Percentiles rank a stretch among this genome's conserved stretches.
These are phyloP conservation scores for Fomes fomentarius DNA, from an alignment of 1,284 basidiomycete genomes.

Conservation along the genomic window DNA sequence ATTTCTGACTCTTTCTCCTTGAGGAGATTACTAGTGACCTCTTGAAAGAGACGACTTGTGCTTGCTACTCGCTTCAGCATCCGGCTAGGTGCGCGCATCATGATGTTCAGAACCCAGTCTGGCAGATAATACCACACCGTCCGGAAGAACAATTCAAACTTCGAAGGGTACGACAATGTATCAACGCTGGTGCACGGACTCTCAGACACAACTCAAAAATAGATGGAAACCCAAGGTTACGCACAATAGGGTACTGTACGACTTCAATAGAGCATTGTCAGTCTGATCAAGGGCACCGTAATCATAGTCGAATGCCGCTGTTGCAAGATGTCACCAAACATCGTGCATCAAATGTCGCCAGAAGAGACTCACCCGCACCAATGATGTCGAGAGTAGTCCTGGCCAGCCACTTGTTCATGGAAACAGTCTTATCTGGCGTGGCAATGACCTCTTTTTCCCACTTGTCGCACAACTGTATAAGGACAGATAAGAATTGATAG, in stretches of 20 bases:
- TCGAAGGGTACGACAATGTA: slow-evolving; percentile 17
- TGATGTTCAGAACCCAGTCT: slow-evolving; percentile 34
- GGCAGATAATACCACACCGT: slow-evolving; percentile 23
- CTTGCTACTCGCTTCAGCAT: slow-evolving; percentile 36
- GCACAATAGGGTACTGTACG: slow-evolving; percentile 34
- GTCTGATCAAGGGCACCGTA: slow-evolving; percentile 24
- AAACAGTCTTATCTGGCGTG: slow-evolving; percentile 18
- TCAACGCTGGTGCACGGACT: slow-evolving; percentile 5
- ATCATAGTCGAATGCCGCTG: slow-evolving; percentile 28
- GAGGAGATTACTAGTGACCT: slow-evolving; percentile 27
- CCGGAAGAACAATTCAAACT: slow-evolving; percentile 19
- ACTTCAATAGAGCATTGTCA: slow-evolving; percentile 26
- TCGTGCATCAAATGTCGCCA: not conserved
- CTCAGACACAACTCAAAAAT: not conserved
- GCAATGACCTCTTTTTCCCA: slow-evolving; percentile 18
- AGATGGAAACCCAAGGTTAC: not conserved
- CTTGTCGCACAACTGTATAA: slow-evolving; percentile 17
- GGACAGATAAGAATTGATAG: no score
- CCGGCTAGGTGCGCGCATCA: slow-evolving; percentile 38
- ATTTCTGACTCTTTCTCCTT: slow-evolving; percentile 30
- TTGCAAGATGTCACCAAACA: not conserved
- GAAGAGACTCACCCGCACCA: slow-evolving; percentile 35
- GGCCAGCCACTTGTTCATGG: slow-evolving; percentile 44
- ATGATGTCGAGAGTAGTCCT: slow-evolving; percentile 50
- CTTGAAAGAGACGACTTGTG: slow-evolving; percentile 22